Base-by-base conservation (phyloP, 352 stramenopile species). In the Pythium utonaiense region DNA sequence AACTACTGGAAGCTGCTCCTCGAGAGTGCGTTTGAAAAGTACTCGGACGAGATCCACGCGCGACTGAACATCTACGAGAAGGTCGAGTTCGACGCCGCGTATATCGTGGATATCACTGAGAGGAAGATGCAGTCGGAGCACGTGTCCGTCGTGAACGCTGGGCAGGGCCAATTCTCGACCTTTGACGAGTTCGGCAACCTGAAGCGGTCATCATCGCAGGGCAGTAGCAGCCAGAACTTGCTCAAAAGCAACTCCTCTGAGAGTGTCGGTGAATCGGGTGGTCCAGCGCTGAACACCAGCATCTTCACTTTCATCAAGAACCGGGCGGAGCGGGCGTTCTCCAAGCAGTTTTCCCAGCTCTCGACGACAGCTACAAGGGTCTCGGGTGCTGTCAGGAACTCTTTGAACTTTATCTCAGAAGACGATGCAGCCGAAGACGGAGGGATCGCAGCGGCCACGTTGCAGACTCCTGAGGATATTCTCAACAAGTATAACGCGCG, bases 171-270 rank as follows among this genome's bases (percentile, higher is more conserved):
- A 22, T 86, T 80, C 58, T 89, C 82, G 5, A 70, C 71, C 19
- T 91, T 91, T 40, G 82, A 91, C 58, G 82, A 91, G 67, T 91
- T 89, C 61, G 82, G 82, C 10, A 91, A 91, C 56, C 70, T 91
- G 34, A 91, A 88, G 62, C 78, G 79, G 17, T 65, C 47, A 66
- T 86, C 21, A 24, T 67, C 27, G 48, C 68, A 47, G 47, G 52
- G 41, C n/a, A 14, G 33, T 3, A 56, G 55, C 31, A 53, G 17
- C 17, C 41, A 50, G 14, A 56, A 60, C 47, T 17, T 65, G 17
- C 40, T 65, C 10, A 59, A 65, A 17, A 52, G 53, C 17, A 47
- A 25, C 40, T 47, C 40, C 6, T 47, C 40, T 6, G 49, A 55
- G 0, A 38, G 36, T n/a, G 12, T n/a, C 0, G n/a, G 24, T 19